Base-by-base conservation (phyloP, 352 stramenopile genomes). In the Pilasporangium apinafurcum region DNA sequence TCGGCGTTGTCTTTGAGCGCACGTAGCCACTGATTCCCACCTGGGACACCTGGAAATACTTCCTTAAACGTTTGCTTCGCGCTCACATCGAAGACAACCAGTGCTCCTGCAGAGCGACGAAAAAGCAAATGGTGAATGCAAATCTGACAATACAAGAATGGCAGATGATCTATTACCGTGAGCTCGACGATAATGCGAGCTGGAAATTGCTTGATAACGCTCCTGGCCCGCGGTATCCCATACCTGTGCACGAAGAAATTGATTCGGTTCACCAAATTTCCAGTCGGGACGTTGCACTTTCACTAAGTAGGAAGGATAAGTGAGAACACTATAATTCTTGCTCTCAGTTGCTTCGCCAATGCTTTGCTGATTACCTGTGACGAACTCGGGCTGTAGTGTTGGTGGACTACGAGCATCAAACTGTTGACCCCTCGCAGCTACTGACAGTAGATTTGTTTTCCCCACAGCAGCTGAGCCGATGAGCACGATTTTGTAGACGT, bases 181-280 rank as follows among this genome's bases (percentile, higher is more conserved):
- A 1, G 69, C 66, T 18, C 76, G 65, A 9, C 72, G 66, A 47
- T 86, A 88, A 44, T 88, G 76, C 3, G 69, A 84, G 42, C 65
- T 83, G 4, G 76, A 86, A 48, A 88, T 83, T 16, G 72, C 76
- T 35, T 84, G 72, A 59, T 76, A 86, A 25, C 72, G 59, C 48
- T 88, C 76, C 45, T 88, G 76, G 8, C 76, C 72, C 4, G 64
- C 72, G 0, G 76, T 86, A 39, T 88, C 76, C 72, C 76, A 86
- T 13, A 88, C 68, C 28, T 88, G 76, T 1, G 76, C 72, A 7
- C 67, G 69, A 10, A 86, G 59, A 37, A 80, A 83, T 46, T 83
- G 68, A 45, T 83, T 70, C 13, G 68, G 61, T 43, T 83, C 48
- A n/a, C 72, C 72, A 34, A 77, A 79, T 32, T 83, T 85, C 72